Base-by-base conservation (phyloP, 1,284 basidiomycete genomes). In the Xanthoconium separans region DNA sequence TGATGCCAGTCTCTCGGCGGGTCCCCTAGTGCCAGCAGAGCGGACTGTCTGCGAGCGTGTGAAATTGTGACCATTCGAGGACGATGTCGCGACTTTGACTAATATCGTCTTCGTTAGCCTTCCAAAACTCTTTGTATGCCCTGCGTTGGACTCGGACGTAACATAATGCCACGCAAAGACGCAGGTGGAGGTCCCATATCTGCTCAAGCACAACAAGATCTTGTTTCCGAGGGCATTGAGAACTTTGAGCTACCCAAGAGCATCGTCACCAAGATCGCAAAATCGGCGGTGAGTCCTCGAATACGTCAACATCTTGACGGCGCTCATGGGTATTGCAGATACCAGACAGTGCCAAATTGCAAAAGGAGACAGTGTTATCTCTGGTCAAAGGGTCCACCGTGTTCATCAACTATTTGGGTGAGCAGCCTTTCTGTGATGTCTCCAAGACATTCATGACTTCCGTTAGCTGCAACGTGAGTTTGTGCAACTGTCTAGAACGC, bases 381-480 rank as follows among this genome's bases (percentile, higher is more conserved):
- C 77, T 95, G 6, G 78, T 91, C 20, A 93, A 93, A 65, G 85
- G 88, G 22, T 92, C 93, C 3, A 94, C 92, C 0, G 87, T 95
- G 24, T 96, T 95, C 69, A 93, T 97, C 62, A 93, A 90, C 70
- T 95, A 93, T 63, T 75, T 96, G 5, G 85, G 92, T 93, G 61
- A 56, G 88, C 74, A 6, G 16, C 15, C 40, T 34, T 40, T 51
- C n/a, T 47, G 44, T 20, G n/a, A 4, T 44, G 18, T 49, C 37
- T 33, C 20, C 15, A 37, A 45, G 11, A 40, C 41, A 48, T 37
- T 57, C 53, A 44, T 44, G 11, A 11, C 18, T 39, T 36, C 16
- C n/a, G 34, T 49, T 58, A 87, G 86, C 85, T 69, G 84, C 87
- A 52, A 88, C 85, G 86, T 87, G 68, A 69, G 84, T 22, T 29